Evolutionary conservation across 2,329 filamentous ascomycete genomes (phyloP).

Genomic region (Seiridium cupressi): DNA sequence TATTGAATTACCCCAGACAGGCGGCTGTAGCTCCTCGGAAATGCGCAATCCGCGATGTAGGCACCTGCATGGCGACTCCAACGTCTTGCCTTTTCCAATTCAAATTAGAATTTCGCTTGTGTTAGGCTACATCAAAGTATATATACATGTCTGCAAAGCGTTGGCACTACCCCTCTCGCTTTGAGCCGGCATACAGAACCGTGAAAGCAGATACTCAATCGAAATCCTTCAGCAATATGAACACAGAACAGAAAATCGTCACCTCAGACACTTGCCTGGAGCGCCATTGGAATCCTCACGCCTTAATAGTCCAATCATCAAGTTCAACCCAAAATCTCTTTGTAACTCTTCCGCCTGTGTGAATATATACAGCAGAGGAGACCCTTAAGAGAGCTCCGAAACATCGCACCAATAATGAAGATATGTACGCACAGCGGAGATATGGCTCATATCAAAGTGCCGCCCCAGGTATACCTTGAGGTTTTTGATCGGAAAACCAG

Average conservation of each 20-base stretch:
- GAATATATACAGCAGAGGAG: conserved; percentile 2
- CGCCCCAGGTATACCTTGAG: neutral
- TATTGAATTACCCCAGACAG: neutral
- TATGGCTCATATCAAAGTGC: neutral
- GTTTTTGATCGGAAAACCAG: neutral
- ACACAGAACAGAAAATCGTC: too few relatives aligned
- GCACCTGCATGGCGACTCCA: neutral
- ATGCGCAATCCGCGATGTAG: neutral
- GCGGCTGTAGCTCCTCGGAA: neutral
- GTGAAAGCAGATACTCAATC: too few relatives aligned
- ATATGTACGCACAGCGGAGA: neutral
- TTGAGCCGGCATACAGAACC: neutral
- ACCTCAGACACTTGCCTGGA: neutral
- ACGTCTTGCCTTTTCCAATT: conserved; percentile 1
- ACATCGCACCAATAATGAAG: neutral
- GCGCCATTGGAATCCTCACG: neutral
- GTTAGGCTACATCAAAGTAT: conserved; percentile 6
- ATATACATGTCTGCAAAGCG: neutral
- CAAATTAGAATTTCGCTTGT: neutral
- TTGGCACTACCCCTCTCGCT: neutral
- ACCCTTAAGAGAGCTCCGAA: neutral
- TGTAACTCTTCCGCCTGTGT: neutral
- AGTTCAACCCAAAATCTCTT: neutral
- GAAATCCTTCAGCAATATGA: too few relatives aligned
- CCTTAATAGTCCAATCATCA: neutral